Percentiles rank a stretch among this genome's conserved stretches.
Conservation (phyloP, 2,329 filamentous ascomycete species). For the Epicoccum nigrum region DNA sequence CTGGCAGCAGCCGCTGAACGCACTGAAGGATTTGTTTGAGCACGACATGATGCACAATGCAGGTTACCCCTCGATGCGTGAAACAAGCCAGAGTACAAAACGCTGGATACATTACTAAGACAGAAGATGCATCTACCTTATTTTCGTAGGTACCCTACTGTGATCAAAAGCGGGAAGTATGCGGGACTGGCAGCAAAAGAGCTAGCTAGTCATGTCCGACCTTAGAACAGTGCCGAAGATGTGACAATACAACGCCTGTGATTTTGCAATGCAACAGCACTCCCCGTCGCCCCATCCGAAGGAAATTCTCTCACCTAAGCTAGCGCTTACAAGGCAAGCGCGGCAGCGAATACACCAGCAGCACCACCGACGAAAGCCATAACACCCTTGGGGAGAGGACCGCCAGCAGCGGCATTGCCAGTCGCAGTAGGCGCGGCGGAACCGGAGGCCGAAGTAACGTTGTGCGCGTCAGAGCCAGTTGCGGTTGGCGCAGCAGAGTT, state of each 20-base stretch:
- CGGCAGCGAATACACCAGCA: conserved; percentile 30
- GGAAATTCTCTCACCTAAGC: conserved; percentile 1
- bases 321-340: conserved; percentile 30
- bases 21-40: conserved; percentile 9
- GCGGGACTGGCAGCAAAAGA: not conserved
- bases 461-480: conserved; percentile 8
- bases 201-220: conserved; percentile 12
- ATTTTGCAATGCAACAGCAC: conserved; percentile 13
- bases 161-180: not conserved
- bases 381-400: conserved; percentile 25
- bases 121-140: not conserved
- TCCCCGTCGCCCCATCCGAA: conserved; percentile 5
- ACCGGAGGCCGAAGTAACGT: conserved; percentile 15
- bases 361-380: conserved; percentile 33
- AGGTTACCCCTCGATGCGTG: conserved; percentile 1
- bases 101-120: conserved; percentile 5
- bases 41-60: not conserved
- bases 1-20: conserved; percentile 7
- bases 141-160: no score
- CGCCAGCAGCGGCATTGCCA: conserved; percentile 25
- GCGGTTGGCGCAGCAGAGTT: conserved; percentile 14
- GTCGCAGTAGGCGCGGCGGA: conserved; percentile 20
- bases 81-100: not conserved
- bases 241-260: not conserved
- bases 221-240: conserved; percentile 10